A percentile compares a stretch with the other conserved stretches of the same genome.
Evolutionary conservation across 2,329 filamentous ascomycete species (phyloP).

Genomic region (Tolypocladium tundrense): DNA sequence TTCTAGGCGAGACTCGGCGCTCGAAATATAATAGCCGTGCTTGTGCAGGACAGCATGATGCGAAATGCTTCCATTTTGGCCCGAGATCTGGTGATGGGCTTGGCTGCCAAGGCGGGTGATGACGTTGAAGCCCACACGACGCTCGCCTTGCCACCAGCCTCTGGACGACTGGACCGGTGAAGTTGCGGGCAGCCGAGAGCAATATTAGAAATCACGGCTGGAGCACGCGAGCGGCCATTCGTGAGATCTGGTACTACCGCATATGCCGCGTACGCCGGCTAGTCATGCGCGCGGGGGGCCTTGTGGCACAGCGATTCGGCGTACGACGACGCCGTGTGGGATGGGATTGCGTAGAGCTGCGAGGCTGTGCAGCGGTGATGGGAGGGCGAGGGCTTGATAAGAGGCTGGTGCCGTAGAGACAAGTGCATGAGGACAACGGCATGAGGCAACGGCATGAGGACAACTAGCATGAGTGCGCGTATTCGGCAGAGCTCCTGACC

Average conservation of each 20-base stretch:
- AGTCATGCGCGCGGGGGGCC: neutral
- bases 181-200: neutral
- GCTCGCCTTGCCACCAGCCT: neutral
- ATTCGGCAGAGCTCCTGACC: neutral
- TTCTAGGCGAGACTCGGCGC: neutral
- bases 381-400: neutral
- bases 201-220: neutral
- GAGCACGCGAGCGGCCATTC: neutral
- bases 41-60: neutral
- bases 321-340: neutral
- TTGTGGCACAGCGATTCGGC: neutral
- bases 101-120: neutral
- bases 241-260: neutral
- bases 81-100: neutral
- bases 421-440: too few species aligned
- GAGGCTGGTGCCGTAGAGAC: neutral
- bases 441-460: too few species aligned
- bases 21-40: neutral
- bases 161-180: neutral
- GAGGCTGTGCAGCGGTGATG: constrained; percentile 8
- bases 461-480: too few species aligned
- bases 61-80: neutral
- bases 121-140: neutral
- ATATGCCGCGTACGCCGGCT: neutral
- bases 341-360: constrained; percentile 4